phyloP scores from a whole-genome alignment of 1,139 yeast species.

The Spathaspora sp. region DNA sequence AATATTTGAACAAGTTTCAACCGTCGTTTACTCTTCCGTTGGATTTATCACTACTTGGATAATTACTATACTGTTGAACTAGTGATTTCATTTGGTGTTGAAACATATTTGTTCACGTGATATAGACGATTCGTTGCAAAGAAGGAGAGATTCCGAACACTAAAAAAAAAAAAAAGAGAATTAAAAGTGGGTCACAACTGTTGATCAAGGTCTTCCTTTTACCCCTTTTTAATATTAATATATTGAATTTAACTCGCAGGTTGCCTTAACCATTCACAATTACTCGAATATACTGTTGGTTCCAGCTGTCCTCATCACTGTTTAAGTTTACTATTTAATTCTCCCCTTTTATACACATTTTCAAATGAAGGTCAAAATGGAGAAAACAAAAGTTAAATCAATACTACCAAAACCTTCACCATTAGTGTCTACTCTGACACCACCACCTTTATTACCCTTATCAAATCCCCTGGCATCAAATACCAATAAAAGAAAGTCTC shows the following conservation, averaged over 20 bases:
- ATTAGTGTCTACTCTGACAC: conserved; percentile 9
- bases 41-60: too few species aligned
- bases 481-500: conserved; percentile 10
- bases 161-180: conserved; percentile 1
- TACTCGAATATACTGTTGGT: too few species aligned
- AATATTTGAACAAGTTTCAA: neutral
- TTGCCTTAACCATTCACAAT: too few species aligned
- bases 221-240: too few species aligned
- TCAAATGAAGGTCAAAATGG: conserved; percentile 24
- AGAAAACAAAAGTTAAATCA: conserved; percentile 37
- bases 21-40: too few species aligned
- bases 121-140: too few species aligned
- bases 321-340: neutral
- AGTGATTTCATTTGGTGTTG: too few species aligned
- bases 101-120: too few species aligned
- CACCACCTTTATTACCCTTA: conserved; percentile 11
- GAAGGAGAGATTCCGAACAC: neutral
- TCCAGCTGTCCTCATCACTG: neutral
- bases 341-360: neutral
- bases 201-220: too few species aligned
- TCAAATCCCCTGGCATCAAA: conserved; percentile 2
- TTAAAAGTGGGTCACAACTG: neutral
- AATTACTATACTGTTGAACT: too few species aligned
- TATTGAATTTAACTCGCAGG: too few species aligned
- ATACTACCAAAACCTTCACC: conserved; percentile 25